Conservation (phyloP, 306 rosid genomes). For the Ceratonia siliqua region DNA sequence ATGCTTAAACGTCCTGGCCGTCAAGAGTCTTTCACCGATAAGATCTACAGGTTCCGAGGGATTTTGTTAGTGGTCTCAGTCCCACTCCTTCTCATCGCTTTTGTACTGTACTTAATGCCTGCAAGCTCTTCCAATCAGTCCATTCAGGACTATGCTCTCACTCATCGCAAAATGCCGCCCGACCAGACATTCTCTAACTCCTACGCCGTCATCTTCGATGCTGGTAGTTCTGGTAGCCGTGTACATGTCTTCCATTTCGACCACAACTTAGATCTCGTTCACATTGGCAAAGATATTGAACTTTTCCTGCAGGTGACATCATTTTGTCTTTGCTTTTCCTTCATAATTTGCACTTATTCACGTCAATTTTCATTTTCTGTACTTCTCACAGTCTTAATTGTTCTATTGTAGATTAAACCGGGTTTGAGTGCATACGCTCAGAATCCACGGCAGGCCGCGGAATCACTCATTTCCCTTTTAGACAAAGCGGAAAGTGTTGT, state of each 20-base stretch:
- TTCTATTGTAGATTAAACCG: conserved; percentile 50
- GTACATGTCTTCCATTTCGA: conserved; percentile 92
- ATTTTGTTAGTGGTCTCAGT: conserved; percentile 64
- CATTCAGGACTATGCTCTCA: conserved; percentile 45
- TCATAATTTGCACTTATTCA: background rate
- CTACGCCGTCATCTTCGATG: conserved; percentile 89
- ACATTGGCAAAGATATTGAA: conserved; percentile 90
- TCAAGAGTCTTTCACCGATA: conserved; percentile 70
- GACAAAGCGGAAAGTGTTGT: conserved; percentile 75
- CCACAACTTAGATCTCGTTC: conserved; percentile 69
- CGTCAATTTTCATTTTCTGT: background rate
- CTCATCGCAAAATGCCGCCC: conserved; percentile 62
- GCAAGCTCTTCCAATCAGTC: conserved; percentile 38
- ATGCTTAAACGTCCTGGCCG: conserved; percentile 82
- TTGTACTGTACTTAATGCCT: conserved; percentile 74
- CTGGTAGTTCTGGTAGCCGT: conserved; percentile 99
- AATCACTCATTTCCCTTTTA: conserved; percentile 64
- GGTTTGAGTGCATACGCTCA: conserved; percentile 80
- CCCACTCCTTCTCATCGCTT: conserved; percentile 67
- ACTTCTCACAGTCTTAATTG: conserved; percentile 8
- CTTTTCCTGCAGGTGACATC: conserved; percentile 69
- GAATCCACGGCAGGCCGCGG: conserved; percentile 74
- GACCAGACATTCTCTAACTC: conserved; percentile 41
- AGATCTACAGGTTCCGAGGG: conserved; percentile 76
- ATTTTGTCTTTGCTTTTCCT: background rate